These are phyloP conservation scores for Vigna trinervia DNA, from an alignment of 306 rosid species.

Conservation along the genomic window DNA sequence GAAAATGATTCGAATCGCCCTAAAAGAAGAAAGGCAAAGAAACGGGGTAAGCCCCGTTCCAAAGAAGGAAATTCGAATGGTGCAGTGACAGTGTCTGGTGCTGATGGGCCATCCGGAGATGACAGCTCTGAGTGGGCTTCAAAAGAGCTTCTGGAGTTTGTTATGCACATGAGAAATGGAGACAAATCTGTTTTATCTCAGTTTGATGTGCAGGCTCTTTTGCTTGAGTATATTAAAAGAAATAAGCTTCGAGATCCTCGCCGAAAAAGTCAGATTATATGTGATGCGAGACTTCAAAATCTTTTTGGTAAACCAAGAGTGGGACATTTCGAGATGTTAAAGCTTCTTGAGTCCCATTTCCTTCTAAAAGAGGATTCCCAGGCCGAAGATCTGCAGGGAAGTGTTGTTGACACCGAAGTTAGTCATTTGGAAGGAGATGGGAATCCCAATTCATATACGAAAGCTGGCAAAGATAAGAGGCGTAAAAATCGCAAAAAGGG, in stretches of 20 bases:
- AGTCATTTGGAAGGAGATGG: constrained; percentile 90
- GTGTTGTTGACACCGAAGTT: constrained; percentile 85
- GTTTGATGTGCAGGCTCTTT: constrained; percentile 98
- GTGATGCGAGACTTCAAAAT: constrained; percentile 88
- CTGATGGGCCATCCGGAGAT: constrained; percentile 58
- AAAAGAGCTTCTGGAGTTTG: constrained; percentile 95
- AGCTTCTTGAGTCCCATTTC: constrained; percentile 98
- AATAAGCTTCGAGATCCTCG: constrained; percentile 98
- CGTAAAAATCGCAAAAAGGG: constrained; percentile 82
- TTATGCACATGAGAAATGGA: constrained; percentile 95
- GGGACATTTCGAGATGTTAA: constrained; percentile 99
- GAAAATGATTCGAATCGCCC: constrained; percentile 60
- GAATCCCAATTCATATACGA: constrained; percentile 56
- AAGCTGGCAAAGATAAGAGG: constrained; percentile 77
- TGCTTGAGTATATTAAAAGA: constrained; percentile 93
- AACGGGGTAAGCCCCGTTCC: constrained; percentile 61
- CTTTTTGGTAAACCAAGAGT: constrained; percentile 97
- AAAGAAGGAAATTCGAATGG: constrained; percentile 56
- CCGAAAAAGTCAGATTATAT: constrained; percentile 89
- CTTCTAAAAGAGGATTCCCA: constrained; percentile 81
- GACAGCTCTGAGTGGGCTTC: constrained; percentile 81
- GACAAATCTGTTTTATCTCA: constrained; percentile 79
- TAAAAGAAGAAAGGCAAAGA: constrained; percentile 75
- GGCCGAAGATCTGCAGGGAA: constrained; percentile 82
- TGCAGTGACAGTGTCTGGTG: constrained; percentile 38